Evolutionary conservation across 768 basidiomycete genomes (phyloP), one percentile per base, ranked within the genome.

Genomic region (Aureoboletus auriporus): DNA sequence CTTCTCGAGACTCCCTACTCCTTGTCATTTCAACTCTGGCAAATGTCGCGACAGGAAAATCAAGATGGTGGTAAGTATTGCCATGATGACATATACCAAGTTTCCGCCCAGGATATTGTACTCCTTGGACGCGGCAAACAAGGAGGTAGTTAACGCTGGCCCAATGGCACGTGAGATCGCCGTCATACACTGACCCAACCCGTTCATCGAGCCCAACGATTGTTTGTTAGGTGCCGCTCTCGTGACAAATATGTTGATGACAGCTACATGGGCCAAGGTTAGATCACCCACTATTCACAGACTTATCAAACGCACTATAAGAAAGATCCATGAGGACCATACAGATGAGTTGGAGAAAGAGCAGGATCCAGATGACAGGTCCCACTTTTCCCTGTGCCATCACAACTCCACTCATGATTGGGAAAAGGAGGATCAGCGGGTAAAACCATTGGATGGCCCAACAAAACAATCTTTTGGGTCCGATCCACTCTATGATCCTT

Each of bases 141-240:
- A 55, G 0, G 79, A 79, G 1, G 79, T 76, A 4, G 73, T 63
- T 29, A 73, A 35, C 1, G 70, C 72, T 0, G 79, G 79, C 1
- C 77, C 78, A 23, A 80, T 65, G 2, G 76, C 77, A 37, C 77
- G 71, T 0, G 73, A 70, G 9, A 74, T 61, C 3, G 76, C 72
- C 2, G 69, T 71, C 1, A 69, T 63, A 14, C 72, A 77, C 26
- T 82, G 80, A 4, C 74, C 69, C 17, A 83, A 65, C 1, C 82
- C 82, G 49, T 83, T 80, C 2, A 75, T 77, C 6, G 80, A 75
- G 5, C 82, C 82, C 6, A 84, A 68, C 0, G 78, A 75, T 16
- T 67, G 67, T 46, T 71, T 75, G 48, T 74, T 75, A 0, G 82
- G 80, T 1, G 80, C 68, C 1, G 78, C 75, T 26, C 71, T 69